Evolutionary conservation across 257 asterid species (phyloP).

Genomic region (Eucommia ulmoides): DNA sequence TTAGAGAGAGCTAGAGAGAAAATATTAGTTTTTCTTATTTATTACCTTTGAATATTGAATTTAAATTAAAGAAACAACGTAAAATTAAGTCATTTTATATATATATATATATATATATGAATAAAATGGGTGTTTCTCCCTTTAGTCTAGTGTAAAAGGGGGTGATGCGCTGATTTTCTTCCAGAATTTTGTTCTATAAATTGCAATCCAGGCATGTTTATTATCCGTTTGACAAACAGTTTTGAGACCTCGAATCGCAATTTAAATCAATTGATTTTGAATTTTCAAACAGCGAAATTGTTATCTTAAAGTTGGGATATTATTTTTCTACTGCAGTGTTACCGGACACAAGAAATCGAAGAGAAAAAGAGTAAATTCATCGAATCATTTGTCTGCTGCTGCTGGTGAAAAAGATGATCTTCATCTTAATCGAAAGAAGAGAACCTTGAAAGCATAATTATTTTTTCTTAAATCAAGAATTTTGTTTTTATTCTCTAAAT

Average conservation of each 20-base stretch:
- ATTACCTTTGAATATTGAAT: too few species aligned
- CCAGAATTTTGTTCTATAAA: background rate
- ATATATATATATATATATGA: too few species aligned
- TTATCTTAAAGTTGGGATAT: background rate
- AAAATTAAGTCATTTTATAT: too few species aligned
- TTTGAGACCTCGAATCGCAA: background rate
- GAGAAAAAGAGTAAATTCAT: conserved; percentile 21
- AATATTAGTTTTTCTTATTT: too few species aligned
- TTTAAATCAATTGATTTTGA: background rate
- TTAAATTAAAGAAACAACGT: too few species aligned
- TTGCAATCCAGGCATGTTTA: background rate
- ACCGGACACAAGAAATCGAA: conserved; percentile 17
- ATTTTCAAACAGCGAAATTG: too few species aligned
- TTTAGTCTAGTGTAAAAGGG: too few species aligned
- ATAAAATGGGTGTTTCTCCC: too few species aligned
- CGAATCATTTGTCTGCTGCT: conserved; percentile 7
- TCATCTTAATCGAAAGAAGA: conserved; percentile 13
- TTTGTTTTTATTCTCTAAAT: too few species aligned
- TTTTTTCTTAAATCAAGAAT: background rate
- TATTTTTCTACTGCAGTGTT: conserved; percentile 25
- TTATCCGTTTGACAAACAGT: background rate
- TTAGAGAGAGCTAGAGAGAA: too few species aligned
- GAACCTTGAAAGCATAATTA: conserved; percentile 6
- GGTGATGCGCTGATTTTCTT: background rate
- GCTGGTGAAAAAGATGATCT: conserved; percentile 11